A percentile compares a stretch with the other conserved stretches of the same genome.
Conservation (phyloP, 257 asterid genomes). For the Ilex aquifolium region DNA sequence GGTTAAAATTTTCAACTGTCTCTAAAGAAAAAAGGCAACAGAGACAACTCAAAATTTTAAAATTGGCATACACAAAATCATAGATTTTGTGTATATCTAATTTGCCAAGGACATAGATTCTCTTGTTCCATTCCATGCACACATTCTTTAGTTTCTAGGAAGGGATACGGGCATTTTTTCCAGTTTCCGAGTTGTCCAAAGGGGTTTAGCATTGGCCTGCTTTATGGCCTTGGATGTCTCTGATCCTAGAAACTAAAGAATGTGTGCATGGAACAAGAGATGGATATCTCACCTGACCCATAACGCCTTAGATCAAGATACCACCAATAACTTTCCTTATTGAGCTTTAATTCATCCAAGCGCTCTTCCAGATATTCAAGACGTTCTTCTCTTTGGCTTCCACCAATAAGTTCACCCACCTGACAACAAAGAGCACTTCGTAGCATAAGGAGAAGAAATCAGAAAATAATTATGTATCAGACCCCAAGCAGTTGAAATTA, state of each 20-base stretch:
- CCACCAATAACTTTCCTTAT: constrained; percentile 98
- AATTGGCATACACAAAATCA: too few species aligned
- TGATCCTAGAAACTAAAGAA: too few species aligned
- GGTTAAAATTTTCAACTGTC: too few species aligned
- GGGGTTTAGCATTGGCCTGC: too few species aligned
- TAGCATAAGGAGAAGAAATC: not conserved
- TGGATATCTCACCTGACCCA: constrained; percentile 74
- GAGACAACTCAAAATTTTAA: not conserved
- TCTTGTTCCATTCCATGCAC: too few species aligned
- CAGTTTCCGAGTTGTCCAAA: too few species aligned
- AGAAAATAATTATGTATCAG: not conserved
- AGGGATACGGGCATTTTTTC: too few species aligned
- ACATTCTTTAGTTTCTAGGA: too few species aligned
- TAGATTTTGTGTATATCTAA: too few species aligned
- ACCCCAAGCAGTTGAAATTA: not conserved
- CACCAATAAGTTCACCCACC: constrained; percentile 98
- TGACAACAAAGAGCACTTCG: constrained; percentile 20
- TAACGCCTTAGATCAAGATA: constrained; percentile 94
- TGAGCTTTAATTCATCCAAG: constrained; percentile 77
- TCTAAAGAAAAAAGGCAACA: not conserved
- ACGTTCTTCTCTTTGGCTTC: constrained; percentile 99
- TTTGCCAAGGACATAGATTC: too few species aligned
- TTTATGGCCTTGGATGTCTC: too few species aligned
- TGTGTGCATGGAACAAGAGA: not conserved
- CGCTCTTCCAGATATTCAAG: constrained; percentile 75